These are phyloP conservation scores for Teunomyces tritomae DNA, from an alignment of 805 yeast genomes.

Conservation along the genomic window DNA sequence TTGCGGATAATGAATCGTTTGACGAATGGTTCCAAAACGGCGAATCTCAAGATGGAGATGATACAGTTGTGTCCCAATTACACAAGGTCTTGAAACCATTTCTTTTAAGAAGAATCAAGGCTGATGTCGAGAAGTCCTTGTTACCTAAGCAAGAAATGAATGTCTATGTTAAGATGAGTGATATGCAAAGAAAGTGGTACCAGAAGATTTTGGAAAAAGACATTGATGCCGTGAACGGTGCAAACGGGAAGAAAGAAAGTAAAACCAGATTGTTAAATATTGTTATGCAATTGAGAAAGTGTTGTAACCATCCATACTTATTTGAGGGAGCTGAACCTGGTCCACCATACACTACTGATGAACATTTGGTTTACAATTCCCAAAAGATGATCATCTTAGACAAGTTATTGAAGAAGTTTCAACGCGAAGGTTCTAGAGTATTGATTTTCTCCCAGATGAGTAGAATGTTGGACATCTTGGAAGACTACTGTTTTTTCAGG, in stretches of 20 bases:
- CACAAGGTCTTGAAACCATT: slow-evolving; percentile 78
- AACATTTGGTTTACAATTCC: slow-evolving; percentile 71
- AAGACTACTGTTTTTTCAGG: slow-evolving; percentile 73
- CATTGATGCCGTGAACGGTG: slow-evolving; percentile 83
- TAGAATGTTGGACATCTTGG: slow-evolving; percentile 74
- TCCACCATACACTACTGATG: slow-evolving; percentile 84
- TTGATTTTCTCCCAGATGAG: slow-evolving; percentile 83
- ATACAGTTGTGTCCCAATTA: slow-evolving; percentile 59
- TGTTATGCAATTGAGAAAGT: slow-evolving; percentile 81
- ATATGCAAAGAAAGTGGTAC: slow-evolving; percentile 80
- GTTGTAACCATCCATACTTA: slow-evolving; percentile 82
- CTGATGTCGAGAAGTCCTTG: slow-evolving; percentile 77
- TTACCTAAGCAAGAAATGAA: slow-evolving; percentile 74
- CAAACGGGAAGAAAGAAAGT: slow-evolving; percentile 69
- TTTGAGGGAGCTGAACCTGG: slow-evolving; percentile 91
- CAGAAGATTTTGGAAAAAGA: slow-evolving; percentile 74
- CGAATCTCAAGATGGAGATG: slow-evolving; percentile 37
- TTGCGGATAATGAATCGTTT: slow-evolving; percentile 68
- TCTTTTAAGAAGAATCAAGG: slow-evolving; percentile 69
- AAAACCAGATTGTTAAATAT: slow-evolving; percentile 75
- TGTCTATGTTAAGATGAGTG: slow-evolving; percentile 69
- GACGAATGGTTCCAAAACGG: slow-evolving; percentile 64
- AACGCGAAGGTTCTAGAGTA: slow-evolving; percentile 72
- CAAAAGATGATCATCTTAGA: slow-evolving; percentile 73
- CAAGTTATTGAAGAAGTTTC: slow-evolving; percentile 57